Percentiles rank a stretch among this genome's conserved stretches.
These are phyloP conservation scores for Penicillium fimorum DNA, from an alignment of 495 filamentous ascomycete species.

Conservation along the genomic window DNA sequence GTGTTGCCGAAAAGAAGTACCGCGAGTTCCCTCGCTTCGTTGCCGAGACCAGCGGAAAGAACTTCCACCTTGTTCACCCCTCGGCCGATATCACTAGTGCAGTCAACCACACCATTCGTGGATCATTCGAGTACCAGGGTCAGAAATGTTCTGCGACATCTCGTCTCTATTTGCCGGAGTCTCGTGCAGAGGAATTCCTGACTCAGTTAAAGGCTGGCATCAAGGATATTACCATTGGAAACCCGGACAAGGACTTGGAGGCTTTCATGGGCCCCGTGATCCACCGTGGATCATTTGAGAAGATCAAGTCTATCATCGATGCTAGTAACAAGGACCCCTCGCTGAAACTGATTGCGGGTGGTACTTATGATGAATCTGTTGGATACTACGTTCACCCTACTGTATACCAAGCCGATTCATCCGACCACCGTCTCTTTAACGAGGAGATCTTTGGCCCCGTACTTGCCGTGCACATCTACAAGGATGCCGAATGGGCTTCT, in stretches of 20 bases:
- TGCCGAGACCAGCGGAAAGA: constrained; percentile 88
- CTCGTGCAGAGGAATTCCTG: constrained; percentile 60
- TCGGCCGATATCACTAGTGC: constrained; percentile 75
- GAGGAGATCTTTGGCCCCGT: constrained; percentile 79
- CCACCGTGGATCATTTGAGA: constrained; percentile 67
- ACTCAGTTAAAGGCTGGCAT: constrained; percentile 47
- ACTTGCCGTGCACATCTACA: constrained; percentile 68
- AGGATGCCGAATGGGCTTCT: constrained; percentile 55
- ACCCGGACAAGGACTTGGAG: constrained; percentile 55
- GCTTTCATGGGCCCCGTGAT: constrained; percentile 80
- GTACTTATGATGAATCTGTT: constrained; percentile 63
- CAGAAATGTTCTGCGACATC: constrained; percentile 88
- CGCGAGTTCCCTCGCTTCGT: constrained; percentile 76
- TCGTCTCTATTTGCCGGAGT: constrained; percentile 69
- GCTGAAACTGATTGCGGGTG: constrained; percentile 64
- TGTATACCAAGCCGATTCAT: constrained; percentile 60
- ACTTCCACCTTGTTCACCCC: constrained; percentile 79
- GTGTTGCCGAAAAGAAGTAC: constrained; percentile 66
- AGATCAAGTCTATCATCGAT: constrained; percentile 66
- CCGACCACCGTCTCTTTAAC: constrained; percentile 63
- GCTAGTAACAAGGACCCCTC: constrained; percentile 62
- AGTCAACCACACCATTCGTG: constrained; percentile 76
- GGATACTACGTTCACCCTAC: constrained; percentile 76
- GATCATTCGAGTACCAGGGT: constrained; percentile 86
- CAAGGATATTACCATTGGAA: constrained; percentile 51